phyloP scores from a whole-genome alignment of 202 grass and related monocot species.

The Panicum hallii region DNA sequence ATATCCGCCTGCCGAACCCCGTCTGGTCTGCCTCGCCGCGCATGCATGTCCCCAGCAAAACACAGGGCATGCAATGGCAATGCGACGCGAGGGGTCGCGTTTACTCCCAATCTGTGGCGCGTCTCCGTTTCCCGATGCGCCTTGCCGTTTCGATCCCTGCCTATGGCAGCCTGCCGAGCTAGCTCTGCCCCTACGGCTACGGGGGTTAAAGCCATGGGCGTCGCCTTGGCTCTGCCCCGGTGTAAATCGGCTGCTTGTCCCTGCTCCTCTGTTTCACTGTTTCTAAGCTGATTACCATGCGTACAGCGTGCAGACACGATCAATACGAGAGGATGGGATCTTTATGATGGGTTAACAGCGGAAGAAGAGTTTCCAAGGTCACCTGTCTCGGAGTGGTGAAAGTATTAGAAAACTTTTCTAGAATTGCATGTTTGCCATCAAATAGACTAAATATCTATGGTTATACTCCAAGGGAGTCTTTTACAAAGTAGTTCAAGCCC shows the following conservation, averaged over 20 bases:
- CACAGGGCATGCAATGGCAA: slow-evolving; percentile 30
- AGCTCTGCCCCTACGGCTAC: background rate
- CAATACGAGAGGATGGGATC: background rate
- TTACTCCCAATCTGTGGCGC: background rate
- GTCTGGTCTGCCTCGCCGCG: slow-evolving; percentile 52
- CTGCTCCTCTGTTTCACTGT: background rate
- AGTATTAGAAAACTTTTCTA: no score
- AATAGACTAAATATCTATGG: no score
- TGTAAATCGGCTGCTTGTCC: background rate
- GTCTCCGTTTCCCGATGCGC: slow-evolving; percentile 56
- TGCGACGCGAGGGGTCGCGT: background rate
- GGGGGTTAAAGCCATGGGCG: background rate
- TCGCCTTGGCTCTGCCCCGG: slow-evolving; percentile 1
- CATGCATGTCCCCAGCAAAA: slow-evolving; percentile 18
- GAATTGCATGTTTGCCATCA: no score
- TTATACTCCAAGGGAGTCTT: no score
- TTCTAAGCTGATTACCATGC: slow-evolving; percentile 50
- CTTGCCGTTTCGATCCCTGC: slow-evolving; percentile 45
- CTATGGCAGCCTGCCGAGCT: slow-evolving; percentile 42
- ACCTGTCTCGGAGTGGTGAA: no score
- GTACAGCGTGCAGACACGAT: slow-evolving; percentile 12
- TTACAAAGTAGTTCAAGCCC: no score
- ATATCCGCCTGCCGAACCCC: slow-evolving; percentile 49
- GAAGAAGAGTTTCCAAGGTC: background rate
- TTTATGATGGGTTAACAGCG: no score